A percentile compares a stretch with the other conserved stretches of the same genome.
phyloP scores from a whole-genome alignment of 345 rosid species.

The Populus deltoides region DNA sequence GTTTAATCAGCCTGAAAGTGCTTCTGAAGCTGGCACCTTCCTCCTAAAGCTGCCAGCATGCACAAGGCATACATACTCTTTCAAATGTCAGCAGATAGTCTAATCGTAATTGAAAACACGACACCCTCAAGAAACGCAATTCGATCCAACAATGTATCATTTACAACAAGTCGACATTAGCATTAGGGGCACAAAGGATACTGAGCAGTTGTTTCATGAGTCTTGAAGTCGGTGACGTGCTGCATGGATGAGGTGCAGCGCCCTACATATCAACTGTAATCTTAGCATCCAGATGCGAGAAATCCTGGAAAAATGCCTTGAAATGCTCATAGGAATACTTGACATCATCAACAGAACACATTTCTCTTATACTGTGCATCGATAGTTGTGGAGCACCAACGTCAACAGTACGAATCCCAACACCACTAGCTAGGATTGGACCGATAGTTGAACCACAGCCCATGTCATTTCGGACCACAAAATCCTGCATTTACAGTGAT shows the following conservation, averaged over 20 bases:
- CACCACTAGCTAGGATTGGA: constrained; percentile 90
- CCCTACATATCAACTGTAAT: constrained; percentile 50
- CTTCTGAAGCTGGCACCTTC: neutral
- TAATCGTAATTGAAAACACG: neutral
- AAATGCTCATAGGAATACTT: constrained; percentile 77
- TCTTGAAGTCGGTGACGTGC: neutral
- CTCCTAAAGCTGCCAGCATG: neutral
- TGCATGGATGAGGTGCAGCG: neutral
- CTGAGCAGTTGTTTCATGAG: neutral
- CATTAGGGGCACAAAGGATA: neutral
- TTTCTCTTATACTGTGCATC: constrained; percentile 96
- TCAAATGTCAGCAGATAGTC: neutral
- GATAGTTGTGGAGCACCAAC: constrained; percentile 96
- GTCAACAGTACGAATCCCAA: constrained; percentile 91
- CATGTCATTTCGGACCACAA: constrained; percentile 96
- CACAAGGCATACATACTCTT: neutral
- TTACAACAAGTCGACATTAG: neutral
- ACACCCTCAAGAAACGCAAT: neutral
- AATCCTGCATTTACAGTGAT: constrained; percentile 51
- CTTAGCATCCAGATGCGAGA: constrained; percentile 62
- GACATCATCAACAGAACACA: constrained; percentile 90
- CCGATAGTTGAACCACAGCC: constrained; percentile 95
- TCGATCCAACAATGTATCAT: neutral
- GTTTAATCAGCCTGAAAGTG: neutral
- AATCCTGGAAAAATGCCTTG: constrained; percentile 79